Conservation (phyloP, 1,139 yeast genomes). For the Protomyces inundatus region DNA sequence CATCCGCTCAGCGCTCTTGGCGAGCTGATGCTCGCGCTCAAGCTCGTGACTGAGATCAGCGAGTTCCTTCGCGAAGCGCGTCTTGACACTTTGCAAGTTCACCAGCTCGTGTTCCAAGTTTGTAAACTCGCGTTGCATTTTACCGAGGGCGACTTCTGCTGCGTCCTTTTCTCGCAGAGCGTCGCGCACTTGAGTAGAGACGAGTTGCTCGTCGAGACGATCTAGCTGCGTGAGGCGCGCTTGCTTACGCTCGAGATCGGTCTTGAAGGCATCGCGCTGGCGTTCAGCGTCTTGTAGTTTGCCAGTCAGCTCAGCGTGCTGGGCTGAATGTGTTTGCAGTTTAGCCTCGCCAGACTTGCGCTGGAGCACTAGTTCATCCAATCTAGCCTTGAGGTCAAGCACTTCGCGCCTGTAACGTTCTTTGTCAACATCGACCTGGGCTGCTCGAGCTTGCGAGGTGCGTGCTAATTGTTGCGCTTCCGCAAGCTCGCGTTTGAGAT, state of each 20-base stretch:
- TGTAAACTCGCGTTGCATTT: neutral
- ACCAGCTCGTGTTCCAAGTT: slow-evolving; percentile 1
- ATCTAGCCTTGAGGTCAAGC: slow-evolving; percentile 12
- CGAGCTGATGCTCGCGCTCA: slow-evolving; percentile 18
- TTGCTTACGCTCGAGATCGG: slow-evolving; percentile 1
- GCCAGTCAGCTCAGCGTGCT: neutral
- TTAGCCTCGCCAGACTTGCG: slow-evolving; percentile 8
- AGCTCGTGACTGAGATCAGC: slow-evolving; percentile 15
- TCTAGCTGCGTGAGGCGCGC: slow-evolving; percentile 9
- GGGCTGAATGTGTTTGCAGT: neutral
- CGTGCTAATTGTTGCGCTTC: slow-evolving; percentile 18
- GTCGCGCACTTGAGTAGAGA: slow-evolving; percentile 20
- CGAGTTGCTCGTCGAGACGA: slow-evolving; percentile 11
- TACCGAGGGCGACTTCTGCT: neutral
- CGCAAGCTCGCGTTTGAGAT: slow-evolving; percentile 12
- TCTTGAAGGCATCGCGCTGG: slow-evolving; percentile 6
- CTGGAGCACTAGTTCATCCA: slow-evolving; percentile 8
- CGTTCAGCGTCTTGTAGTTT: neutral
- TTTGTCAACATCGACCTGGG: slow-evolving; percentile 22
- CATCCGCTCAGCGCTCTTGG: slow-evolving; percentile 8
- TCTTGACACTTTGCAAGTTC: neutral
- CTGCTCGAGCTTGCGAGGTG: slow-evolving; percentile 6
- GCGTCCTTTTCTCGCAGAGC: slow-evolving; percentile 5
- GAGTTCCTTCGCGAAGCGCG: slow-evolving; percentile 14
- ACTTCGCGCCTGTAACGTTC: slow-evolving; percentile 23